Conservation (phyloP, 129 eudicot genomes). For the Escallonia rubra region DNA sequence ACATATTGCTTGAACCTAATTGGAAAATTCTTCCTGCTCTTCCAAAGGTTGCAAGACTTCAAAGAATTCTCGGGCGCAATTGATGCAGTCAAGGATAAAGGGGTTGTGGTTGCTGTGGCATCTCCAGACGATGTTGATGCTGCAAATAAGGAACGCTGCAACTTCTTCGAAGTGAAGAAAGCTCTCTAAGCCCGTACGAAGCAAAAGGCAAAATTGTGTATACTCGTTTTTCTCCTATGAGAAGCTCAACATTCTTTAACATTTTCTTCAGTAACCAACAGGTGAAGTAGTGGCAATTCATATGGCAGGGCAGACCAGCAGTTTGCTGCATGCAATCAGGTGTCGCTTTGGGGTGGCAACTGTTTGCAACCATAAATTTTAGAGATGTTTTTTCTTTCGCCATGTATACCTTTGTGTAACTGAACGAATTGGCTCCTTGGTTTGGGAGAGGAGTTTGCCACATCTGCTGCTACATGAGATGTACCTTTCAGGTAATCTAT, state of each 20-base stretch:
- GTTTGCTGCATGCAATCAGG: no score
- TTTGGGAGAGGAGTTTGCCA: no score
- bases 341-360: no score
- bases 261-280: background rate
- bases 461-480: no score
- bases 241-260: conserved; percentile 1
- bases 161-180: conserved; percentile 79
- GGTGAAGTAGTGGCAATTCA: background rate
- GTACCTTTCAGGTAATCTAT: no score
- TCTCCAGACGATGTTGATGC: conserved; percentile 91
- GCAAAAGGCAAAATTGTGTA: background rate
- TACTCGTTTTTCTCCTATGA: background rate
- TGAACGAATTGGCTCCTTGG: no score
- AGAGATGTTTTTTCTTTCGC: no score
- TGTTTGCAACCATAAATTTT: no score
- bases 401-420: no score
- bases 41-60: conserved; percentile 69
- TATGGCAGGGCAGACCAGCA: background rate
- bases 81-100: conserved; percentile 75
- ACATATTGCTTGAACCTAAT: background rate
- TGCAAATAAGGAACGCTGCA: conserved; percentile 63
- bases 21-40: background rate
- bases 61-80: conserved; percentile 79
- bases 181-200: conserved; percentile 30
- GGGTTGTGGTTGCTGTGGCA: conserved; percentile 94